Base-by-base conservation (phyloP, 495 filamentous ascomycete genomes). In the Penicillium verhagenii region DNA sequence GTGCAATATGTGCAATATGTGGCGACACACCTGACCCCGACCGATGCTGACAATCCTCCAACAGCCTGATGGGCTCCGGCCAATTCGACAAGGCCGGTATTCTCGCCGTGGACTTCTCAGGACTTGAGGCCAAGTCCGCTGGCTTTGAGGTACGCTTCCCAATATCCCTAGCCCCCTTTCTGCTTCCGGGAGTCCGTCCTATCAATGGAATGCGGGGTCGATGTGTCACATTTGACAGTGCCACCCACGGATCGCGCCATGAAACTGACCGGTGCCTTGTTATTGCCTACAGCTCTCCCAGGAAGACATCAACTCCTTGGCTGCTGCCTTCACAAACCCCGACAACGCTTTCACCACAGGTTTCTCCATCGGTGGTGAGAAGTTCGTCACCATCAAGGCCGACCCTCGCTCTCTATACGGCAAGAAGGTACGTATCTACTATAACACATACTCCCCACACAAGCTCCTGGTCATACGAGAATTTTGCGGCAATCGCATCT, bases 1-100 rank as follows among this genome's bases (percentile, higher is more conserved):
- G 6, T 6, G 6, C 26, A 28, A 9, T n/a, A n/a, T n/a, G n/a
- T n/a, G n/a, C 28, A 40, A 19, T 6, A 35, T 35, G 16, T 23
- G 16, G 45, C 45, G 26, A 19, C 25, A 19, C 25, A 35, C n/a
- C 54, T 47, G 47, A 53, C 29, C 24, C 50, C 58, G 53, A 44
- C 6, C 35, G 14, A 50, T 60, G 28, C 60, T 68, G 54, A 65
- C 59, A 35, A 39, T 29, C 35, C 25, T 40, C 49, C 46, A 48
- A 26, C 54, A 92, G 92, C 83, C 83, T 97, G 59, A 82, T 97
- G 66, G 90, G 82, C 75, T 85, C 80, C 60, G 85, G 85, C 63
- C 87, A 94, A 71, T 75, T 96, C 72, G 88, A 94, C 79, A 86
- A 89, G 75, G 94, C 84, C 63, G 89, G 89, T 66, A 95, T 97